A percentile compares a stretch with the other conserved stretches of the same genome.
Conservation (phyloP, 2,329 filamentous ascomycete species). For the Colletotrichum sojae region DNA sequence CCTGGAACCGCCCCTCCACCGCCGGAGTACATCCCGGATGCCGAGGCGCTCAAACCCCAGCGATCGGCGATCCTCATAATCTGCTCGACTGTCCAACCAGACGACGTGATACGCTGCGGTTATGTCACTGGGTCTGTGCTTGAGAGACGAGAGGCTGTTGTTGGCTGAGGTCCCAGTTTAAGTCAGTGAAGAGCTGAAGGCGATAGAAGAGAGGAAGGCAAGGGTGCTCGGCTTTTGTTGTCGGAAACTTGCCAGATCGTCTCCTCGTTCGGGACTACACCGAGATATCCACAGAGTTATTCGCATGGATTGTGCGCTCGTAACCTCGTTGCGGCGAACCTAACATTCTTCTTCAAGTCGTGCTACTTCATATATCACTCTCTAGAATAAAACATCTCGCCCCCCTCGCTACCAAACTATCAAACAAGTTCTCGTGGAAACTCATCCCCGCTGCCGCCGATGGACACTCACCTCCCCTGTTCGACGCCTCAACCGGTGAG, state of each 20-base stretch:
- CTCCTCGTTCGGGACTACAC: neutral
- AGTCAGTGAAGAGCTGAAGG: neutral
- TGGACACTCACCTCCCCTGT: too few relatives aligned
- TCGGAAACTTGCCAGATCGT: neutral
- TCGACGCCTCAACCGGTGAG: neutral
- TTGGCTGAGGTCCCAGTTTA: neutral
- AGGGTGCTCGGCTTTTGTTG: neutral
- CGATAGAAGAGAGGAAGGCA: neutral
- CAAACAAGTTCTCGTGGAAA: neutral
- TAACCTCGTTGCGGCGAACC: neutral
- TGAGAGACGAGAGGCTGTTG: too few relatives aligned
- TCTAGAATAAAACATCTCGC: too few relatives aligned
- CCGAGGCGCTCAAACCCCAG: neutral
- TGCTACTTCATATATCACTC: neutral
- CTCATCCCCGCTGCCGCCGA: neutral
- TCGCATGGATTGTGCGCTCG: neutral
- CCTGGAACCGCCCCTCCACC: too few relatives aligned
- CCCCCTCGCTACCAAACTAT: neutral
- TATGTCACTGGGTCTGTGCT: neutral
- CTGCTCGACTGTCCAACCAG: neutral
- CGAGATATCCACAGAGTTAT: neutral
- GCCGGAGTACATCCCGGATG: neutral
- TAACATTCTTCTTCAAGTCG: neutral
- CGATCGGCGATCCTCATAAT: neutral
- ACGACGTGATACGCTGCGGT: neutral